Percentiles rank a stretch among this genome's conserved stretches.
Evolutionary conservation across 169 alveolate genomes (phyloP).

Genomic region (Plasmodium yoelii): DNA sequence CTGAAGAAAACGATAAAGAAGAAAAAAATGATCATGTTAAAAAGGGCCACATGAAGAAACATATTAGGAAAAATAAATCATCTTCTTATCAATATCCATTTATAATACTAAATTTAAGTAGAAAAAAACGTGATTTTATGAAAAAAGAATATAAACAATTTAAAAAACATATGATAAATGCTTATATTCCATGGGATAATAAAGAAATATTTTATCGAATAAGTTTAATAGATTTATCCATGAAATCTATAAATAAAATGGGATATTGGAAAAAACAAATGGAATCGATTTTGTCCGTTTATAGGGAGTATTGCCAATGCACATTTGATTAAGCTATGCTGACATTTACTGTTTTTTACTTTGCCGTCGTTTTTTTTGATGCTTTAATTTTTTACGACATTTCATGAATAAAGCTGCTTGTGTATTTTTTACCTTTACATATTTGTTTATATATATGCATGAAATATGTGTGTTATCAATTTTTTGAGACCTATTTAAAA

Average conservation of each 20-base stretch:
- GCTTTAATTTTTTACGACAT: not conserved
- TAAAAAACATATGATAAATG: slow-evolving; percentile 11
- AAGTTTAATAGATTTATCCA: slow-evolving; percentile 64
- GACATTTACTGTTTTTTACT: not conserved
- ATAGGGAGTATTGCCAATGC: not conserved
- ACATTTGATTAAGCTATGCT: not conserved
- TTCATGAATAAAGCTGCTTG: not conserved
- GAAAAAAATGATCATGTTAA: not conserved
- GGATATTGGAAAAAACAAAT: slow-evolving; percentile 63
- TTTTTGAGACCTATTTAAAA: too few relatives aligned
- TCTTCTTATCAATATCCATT: slow-evolving; percentile 3
- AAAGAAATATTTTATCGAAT: slow-evolving; percentile 65
- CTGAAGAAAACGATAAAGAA: not conserved
- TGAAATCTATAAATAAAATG: slow-evolving; percentile 60
- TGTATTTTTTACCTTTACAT: not conserved
- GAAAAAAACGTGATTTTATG: slow-evolving; percentile 19
- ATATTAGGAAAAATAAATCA: slow-evolving; percentile 3
- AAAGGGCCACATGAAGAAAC: slow-evolving; percentile 3
- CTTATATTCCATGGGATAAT: slow-evolving; percentile 17
- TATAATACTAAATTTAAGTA: slow-evolving; percentile 3
- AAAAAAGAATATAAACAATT: slow-evolving; percentile 16
- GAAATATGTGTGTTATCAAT: too few relatives aligned
- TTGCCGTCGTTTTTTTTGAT: not conserved
- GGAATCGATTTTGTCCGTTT: slow-evolving; percentile 33
- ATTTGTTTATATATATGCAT: not conserved